Evolutionary conservation across 495 filamentous ascomycete species (phyloP), one percentile per base, ranked within the genome.

Genomic region (Xylaria sp.): DNA sequence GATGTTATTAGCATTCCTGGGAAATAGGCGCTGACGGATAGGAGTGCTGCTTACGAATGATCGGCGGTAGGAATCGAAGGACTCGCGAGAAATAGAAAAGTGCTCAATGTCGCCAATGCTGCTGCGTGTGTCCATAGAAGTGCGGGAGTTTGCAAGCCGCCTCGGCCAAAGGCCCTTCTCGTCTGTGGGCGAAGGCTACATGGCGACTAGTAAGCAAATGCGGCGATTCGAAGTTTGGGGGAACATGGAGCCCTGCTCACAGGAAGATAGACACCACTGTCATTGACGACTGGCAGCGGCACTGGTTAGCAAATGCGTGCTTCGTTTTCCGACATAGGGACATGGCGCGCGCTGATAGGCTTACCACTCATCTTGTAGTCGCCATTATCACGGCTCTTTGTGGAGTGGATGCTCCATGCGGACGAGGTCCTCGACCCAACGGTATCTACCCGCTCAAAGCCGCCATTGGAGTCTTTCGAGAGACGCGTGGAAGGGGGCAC

Each of bases 51-150:
- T 67, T 87, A 97, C 95, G 84, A 99, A 99, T 69, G 96, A 98
- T 71, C 96, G 90, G 63, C 96, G 88, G 79, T 99, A 99, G 35
- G 95, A 97, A 79, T 99, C 96, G 80, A 98, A 99, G 11, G 94
- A 97, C 82, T 99, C 96, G 74, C 96, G 90, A 40, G 96, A 97
- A 81, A 99, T 99, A 64, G 92, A 93, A 81, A 99, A 99, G 29
- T 93, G 95, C 76, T 98, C 96, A 76, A 94, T 93, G 69, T 95
- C 92, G 75, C 90, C 86, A 67, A 94, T 83, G 67, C 90, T 86
- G 74, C 87, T 89, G 35, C 88, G 87, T 70, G 91, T 92, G 77
- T 91, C 82, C 73, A 81, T 92, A 9, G 92, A 92, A 1, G 90
- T 88, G 73, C 86, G 87, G 15, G 88, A 88, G 11, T 91, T 89